Percentiles rank a stretch among this genome's conserved stretches.
These are phyloP conservation scores for Pythium volutum DNA, from an alignment of 352 stramenopile species.

Conservation along the genomic window DNA sequence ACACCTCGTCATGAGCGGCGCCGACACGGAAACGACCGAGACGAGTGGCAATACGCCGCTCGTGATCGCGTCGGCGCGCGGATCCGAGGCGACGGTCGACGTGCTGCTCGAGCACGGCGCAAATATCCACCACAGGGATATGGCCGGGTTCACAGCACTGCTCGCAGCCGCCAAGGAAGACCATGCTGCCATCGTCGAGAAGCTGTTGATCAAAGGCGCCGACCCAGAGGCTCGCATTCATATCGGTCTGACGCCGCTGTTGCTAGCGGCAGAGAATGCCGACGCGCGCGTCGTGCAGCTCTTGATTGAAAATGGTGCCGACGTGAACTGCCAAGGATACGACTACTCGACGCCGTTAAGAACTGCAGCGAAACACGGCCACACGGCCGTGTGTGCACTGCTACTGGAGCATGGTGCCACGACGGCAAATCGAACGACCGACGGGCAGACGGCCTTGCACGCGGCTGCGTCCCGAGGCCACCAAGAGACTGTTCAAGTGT, in stretches of 20 bases:
- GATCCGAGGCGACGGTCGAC: neutral
- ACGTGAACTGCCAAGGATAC: neutral
- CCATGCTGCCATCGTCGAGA: neutral
- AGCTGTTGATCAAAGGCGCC: neutral
- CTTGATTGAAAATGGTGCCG: slow-evolving; percentile 1
- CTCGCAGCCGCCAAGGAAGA: neutral
- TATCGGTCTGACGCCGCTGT: neutral
- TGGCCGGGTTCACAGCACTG: neutral
- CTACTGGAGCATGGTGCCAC: neutral
- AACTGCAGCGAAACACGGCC: neutral
- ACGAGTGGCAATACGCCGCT: neutral
- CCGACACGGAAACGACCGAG: neutral
- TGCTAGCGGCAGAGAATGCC: neutral
- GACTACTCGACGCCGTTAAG: slow-evolving; percentile 8
- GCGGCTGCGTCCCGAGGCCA: neutral
- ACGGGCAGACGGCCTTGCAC: slow-evolving; percentile 7
- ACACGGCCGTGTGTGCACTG: neutral
- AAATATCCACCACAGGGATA: neutral
- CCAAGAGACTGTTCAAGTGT: neutral
- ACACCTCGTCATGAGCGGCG: neutral
- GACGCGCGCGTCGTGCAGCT: neutral
- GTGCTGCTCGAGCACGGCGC: neutral
- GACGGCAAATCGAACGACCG: neutral
- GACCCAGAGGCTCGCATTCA: neutral
- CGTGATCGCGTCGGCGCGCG: neutral